Base-by-base conservation (phyloP, 495 filamentous ascomycete species). In the Echria macrotheca region DNA sequence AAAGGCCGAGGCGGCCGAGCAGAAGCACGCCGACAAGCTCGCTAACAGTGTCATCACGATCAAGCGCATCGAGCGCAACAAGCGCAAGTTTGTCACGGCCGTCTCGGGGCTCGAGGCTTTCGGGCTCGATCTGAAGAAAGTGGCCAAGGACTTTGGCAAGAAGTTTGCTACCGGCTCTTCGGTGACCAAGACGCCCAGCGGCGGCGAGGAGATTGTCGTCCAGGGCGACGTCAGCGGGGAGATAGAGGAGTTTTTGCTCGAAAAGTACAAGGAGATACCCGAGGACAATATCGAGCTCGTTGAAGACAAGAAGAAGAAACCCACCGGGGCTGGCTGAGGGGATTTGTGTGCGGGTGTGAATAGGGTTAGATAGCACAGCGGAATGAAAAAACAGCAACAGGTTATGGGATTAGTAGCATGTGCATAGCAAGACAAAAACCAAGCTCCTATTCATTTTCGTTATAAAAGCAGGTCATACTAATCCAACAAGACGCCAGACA, bases 181-280 rank as follows among this genome's bases (percentile, higher is more conserved):
- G 11, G 91, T 97, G 33, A 97, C 91, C 12, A 93, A 95, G 70
- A 77, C 83, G 6, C 79, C 88, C 18, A 84, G 80, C 38, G 91
- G 90, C 2, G 83, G 84, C 9, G 93, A 97, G 68, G 93, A 97
- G 73, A 96, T 99, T 63, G 91, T 95, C 25, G 90, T 99, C 32
- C 93, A 99, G 68, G 93, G 93, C 11, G 93, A 99, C 69, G 81
- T 96, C 55, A 94, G 89, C 65, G 90, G 90, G 61, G 93, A 97
- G 66, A 84, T 99, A 46, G 79, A 84, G 56, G 94, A 97, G 55
- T 96, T 87, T 72, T 64, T 99, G 49, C 65, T 85, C 52, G 91
- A 96, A 63, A 82, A 84, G 56, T 91, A 95, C 62, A 81, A 80
- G 57, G 78, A 82, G 31, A 84, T 97, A 41, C 91, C 93, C 4